These are phyloP conservation scores for Fusarium euwallaceae DNA, from an alignment of 2,329 filamentous ascomycete species.

Conservation along the genomic window DNA sequence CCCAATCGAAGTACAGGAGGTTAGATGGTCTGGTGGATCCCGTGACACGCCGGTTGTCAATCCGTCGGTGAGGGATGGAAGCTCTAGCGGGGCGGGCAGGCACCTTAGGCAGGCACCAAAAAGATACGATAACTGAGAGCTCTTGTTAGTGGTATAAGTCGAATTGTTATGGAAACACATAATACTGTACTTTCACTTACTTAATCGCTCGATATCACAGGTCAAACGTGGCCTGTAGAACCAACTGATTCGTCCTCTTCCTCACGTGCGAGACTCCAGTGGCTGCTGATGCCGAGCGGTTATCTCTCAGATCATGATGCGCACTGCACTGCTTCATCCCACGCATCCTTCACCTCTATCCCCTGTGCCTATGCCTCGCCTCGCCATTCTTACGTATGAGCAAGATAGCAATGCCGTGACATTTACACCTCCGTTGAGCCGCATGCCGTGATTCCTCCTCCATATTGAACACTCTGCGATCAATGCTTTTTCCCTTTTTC, in stretches of 20 bases:
- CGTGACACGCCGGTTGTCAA: constrained; percentile 13
- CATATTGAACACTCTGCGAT: constrained; percentile 15
- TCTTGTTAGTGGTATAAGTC: neutral
- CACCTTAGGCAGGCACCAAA: constrained; percentile 4
- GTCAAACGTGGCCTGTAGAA: neutral
- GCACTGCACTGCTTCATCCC: neutral
- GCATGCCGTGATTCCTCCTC: neutral
- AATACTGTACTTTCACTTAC: neutral
- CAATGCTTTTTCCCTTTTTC: constrained; percentile 1
- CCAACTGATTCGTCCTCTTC: neutral
- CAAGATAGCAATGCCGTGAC: neutral
- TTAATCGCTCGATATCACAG: neutral
- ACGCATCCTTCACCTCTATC: neutral
- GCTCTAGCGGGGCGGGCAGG: constrained; percentile 3
- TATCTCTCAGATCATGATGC: constrained; percentile 16
- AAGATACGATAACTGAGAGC: constrained; percentile 11
- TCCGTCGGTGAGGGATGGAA: constrained; percentile 26
- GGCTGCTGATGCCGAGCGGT: constrained; percentile 4
- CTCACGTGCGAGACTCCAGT: neutral
- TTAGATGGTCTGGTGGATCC: constrained; percentile 4
- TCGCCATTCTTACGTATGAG: constrained; percentile 2
- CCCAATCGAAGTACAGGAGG: constrained; percentile 12
- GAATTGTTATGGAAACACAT: constrained; percentile 1
- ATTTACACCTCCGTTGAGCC: neutral
- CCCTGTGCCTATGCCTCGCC: neutral